Base-by-base conservation (phyloP, 2,329 filamentous ascomycete species). In the Penicillium rolfsii region DNA sequence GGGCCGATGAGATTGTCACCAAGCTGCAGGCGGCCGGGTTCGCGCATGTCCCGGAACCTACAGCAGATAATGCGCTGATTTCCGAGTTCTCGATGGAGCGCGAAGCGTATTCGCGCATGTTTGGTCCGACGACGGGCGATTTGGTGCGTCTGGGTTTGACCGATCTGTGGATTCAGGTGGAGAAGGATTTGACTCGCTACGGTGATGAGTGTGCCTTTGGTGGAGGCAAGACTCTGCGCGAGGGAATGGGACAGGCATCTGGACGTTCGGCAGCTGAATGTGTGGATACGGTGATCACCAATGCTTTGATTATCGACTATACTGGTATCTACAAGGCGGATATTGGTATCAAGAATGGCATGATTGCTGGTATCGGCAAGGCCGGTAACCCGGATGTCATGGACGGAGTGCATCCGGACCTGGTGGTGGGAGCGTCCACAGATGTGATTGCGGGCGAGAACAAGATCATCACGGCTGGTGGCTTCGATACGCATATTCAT, bases 351-450 rank as follows among this genome's bases (percentile, higher is more conserved):
- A 97, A 96, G 76, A 79, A 93, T 67, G 93, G 94, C 2, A 74
- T 90, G 41, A 97, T 98, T 70, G 88, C 89, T 30, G 94, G 87
- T 0, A 94, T 98, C 68, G 94, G 94, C 61, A 97, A 98, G 78
- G 92, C 94, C 16, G 94, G 94, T 22, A 98, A 97, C 71, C 94
- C 94, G n/a, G 94, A 98, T 77, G 87, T 96, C 50, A 97, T 97
- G 94, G 89, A 95, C 35, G 91, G 91, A 4, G 91, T 98, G 6
- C 83, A 89, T 61, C 82, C 87, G 0, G 84, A 87, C 58, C 87
- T 98, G 87, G 81, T 97, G 1, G 87, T 97, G 9, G 94, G 94
- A 11, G 89, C 89, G 64, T 91, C 90, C 67, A 98, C 94, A 0
- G 94, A 98, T 80, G 91, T 97, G 24, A 88, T 98, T 73, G 92